Base-by-base conservation (phyloP, 2,329 filamentous ascomycete species). In the Alternaria infectoria region DNA sequence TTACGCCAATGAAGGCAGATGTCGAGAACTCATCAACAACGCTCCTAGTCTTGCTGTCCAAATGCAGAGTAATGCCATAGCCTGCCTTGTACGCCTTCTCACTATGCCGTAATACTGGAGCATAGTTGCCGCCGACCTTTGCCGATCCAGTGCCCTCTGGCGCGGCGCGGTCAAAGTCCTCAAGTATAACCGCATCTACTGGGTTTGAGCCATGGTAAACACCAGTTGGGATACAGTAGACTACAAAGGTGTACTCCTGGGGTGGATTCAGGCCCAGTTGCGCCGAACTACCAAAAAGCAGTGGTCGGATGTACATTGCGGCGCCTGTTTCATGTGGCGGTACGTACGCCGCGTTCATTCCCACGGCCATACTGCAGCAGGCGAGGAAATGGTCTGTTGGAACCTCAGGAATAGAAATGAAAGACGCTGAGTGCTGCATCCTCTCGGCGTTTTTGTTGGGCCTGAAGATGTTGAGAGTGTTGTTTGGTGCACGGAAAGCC, bases 11-110 rank as follows among this genome's bases (percentile, higher is more conserved):
- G 80, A 99, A 98, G 1, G 93, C 95, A 67, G 91, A 94, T 0
- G 96, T 98, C 70, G 91, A 96, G 78, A 98, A 99, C 85, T 99
- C 95, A 75, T 99, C 95, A 66, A 99, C 88, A 79, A 96, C 93
- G 63, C 88, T 90, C 71, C 94, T 88, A 10, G 88, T 92, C 75
- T 90, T 89, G 79, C 92, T 96, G 81, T 98, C 96, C 58, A 98
- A 84, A 79, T 98, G 95, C 74, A 98, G 85, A 2, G 95, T 98
- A 75, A 98, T 98, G n/a, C 93, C 94, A 76, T 88, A 98, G 30
- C 95, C 95, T 63, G 93, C 87, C 17, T 85, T 83, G 61, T 90
- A 85, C 1, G 96, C 95, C 75, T 87, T 90, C 73, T 97, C 93
- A 76, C 92, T 96, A 86, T 93, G 93, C 59, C 91, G 86, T 74